Conservation (phyloP, 2,329 filamentous ascomycete species). For the Paecilomyces sp. region DNA sequence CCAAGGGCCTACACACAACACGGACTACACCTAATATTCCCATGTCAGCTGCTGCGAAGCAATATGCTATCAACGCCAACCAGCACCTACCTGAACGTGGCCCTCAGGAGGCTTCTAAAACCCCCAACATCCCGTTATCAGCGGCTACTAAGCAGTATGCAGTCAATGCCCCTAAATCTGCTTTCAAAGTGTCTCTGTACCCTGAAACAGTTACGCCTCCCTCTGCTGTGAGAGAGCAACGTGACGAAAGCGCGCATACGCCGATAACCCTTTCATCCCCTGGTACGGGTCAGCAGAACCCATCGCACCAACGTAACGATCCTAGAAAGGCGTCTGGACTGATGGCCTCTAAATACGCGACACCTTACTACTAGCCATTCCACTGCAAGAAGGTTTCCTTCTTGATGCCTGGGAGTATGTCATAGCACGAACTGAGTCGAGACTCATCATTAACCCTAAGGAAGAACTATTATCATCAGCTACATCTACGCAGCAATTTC, state of each 20-base stretch:
- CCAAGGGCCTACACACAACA: neutral
- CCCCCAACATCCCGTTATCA: constrained; percentile 4
- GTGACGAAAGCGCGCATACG: neutral
- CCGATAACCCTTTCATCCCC: neutral
- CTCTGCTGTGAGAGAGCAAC: neutral
- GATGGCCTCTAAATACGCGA: neutral
- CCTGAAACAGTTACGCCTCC: neutral
- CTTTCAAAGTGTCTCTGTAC: neutral
- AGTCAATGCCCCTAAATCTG: neutral
- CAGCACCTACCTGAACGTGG: constrained; percentile 1
- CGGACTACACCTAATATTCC: constrained; percentile 1
- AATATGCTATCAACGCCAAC: neutral
- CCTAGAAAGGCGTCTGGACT: neutral
- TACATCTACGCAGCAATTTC: neutral
- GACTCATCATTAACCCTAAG: neutral
- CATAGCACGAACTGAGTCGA: neutral
- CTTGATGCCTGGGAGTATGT: neutral
- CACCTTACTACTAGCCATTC: neutral
- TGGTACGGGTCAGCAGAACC: neutral
- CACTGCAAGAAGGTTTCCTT: neutral
- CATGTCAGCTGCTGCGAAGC: neutral
- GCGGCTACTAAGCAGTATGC: constrained; percentile 12
- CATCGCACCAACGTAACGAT: neutral
- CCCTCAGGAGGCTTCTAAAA: neutral
- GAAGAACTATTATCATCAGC: neutral